Conservation (phyloP, 495 filamentous ascomycete genomes). For the Lepraria neglecta region DNA sequence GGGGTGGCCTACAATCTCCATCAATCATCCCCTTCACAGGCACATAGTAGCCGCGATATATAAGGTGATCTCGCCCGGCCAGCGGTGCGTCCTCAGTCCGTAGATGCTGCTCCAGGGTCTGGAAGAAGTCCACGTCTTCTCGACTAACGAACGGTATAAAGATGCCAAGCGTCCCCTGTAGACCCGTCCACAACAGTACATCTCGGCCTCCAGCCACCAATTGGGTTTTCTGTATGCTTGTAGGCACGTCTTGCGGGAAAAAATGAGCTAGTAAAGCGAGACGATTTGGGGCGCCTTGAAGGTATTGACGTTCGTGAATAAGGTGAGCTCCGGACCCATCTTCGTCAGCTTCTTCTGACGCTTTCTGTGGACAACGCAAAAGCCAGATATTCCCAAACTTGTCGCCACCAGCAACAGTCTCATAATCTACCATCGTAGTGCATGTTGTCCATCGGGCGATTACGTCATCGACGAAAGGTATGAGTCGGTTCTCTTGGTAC, state of each 20-base stretch:
- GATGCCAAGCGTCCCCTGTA: constrained; percentile 90
- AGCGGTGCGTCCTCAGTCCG: constrained; percentile 76
- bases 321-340: constrained; percentile 86
- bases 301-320: constrained; percentile 76
- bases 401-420: constrained; percentile 90
- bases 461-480: constrained; percentile 87
- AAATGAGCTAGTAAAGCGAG: constrained; percentile 79
- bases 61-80: constrained; percentile 87
- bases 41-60: constrained; percentile 93
- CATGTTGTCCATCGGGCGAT: constrained; percentile 83
- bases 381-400: constrained; percentile 98
- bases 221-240: constrained; percentile 79
- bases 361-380: constrained; percentile 77
- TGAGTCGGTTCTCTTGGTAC: constrained; percentile 78
- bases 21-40: constrained; percentile 96
- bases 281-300: constrained; percentile 81
- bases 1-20: constrained; percentile 54
- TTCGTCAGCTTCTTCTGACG: constrained; percentile 84
- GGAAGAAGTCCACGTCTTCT: constrained; percentile 96
- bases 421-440: constrained; percentile 93
- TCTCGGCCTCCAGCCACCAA: constrained; percentile 89
- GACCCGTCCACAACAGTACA: constrained; percentile 84
- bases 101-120: constrained; percentile 81
- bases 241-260: constrained; percentile 87
- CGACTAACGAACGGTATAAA: constrained; percentile 82